Evolutionary conservation across 2,329 filamentous ascomycete genomes (phyloP).

Genomic region (Onygenales sp.): DNA sequence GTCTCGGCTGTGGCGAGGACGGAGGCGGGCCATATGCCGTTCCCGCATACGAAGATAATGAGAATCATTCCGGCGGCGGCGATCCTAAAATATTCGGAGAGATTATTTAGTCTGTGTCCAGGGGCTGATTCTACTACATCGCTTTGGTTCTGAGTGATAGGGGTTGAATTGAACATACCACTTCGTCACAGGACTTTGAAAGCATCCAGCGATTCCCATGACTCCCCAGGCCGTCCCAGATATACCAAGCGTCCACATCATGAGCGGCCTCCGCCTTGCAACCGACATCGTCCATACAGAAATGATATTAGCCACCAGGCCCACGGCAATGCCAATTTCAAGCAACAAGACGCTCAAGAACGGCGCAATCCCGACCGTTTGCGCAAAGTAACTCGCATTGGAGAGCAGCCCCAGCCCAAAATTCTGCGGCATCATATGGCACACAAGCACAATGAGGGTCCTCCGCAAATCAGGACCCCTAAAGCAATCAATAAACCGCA

Average conservation of each 20-base stretch:
- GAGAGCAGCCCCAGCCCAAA: slow-evolving; percentile 39
- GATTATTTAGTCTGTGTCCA: too few species aligned
- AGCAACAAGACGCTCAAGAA: slow-evolving; percentile 32
- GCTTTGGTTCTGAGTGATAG: neutral
- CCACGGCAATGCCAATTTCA: slow-evolving; percentile 38
- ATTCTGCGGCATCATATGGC: slow-evolving; percentile 34
- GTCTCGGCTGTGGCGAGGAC: slow-evolving; percentile 28
- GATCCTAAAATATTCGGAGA: too few species aligned
- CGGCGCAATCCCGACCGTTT: slow-evolving; percentile 23
- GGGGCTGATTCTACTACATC: neutral
- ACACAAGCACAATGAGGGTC: slow-evolving; percentile 27
- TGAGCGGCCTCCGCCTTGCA: slow-evolving; percentile 32
- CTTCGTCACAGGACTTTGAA: slow-evolving; percentile 25
- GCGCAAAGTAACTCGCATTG: slow-evolving; percentile 33
- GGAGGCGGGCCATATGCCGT: slow-evolving; percentile 27
- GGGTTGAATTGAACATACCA: slow-evolving; percentile 25
- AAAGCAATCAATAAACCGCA: slow-evolving; percentile 21
- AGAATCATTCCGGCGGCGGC: slow-evolving; percentile 34
- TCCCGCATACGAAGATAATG: slow-evolving; percentile 31
- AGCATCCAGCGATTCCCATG: slow-evolving; percentile 42
- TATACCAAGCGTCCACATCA: slow-evolving; percentile 23
- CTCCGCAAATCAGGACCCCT: slow-evolving; percentile 19
- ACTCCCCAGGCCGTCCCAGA: slow-evolving; percentile 32
- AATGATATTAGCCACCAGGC: slow-evolving; percentile 35
- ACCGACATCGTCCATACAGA: slow-evolving; percentile 37